A percentile compares a stretch with the other conserved stretches of the same genome.
Conservation (phyloP, 306 rosid species). For the Coriaria nepalensis region DNA sequence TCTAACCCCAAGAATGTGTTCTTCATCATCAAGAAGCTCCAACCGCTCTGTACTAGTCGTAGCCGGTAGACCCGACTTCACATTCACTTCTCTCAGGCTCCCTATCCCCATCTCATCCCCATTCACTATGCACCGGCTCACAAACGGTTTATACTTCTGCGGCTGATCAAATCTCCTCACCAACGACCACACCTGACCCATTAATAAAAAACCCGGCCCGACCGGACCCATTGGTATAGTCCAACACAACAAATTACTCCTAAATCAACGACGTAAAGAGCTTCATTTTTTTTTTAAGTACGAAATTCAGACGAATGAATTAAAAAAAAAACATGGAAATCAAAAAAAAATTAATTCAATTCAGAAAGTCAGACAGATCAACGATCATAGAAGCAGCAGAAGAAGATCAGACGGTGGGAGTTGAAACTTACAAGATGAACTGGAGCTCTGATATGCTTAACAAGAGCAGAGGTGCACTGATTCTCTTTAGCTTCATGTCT, state of each 20-base stretch:
- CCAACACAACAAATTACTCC: too few species aligned
- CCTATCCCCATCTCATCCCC: slow-evolving; percentile 56
- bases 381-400: neutral
- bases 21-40: slow-evolving; percentile 62
- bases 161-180: slow-evolving; percentile 77
- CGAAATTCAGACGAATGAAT: too few species aligned
- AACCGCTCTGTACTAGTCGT: slow-evolving; percentile 67
- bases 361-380: neutral
- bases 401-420: neutral
- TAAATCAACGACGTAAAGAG: too few species aligned
- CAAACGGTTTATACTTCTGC: slow-evolving; percentile 58
- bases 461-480: slow-evolving; percentile 88
- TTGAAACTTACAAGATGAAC: slow-evolving; percentile 52
- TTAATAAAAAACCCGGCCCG: neutral
- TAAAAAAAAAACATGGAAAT: too few species aligned
- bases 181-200: slow-evolving; percentile 56
- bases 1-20: slow-evolving; percentile 52
- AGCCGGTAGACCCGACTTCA: slow-evolving; percentile 74
- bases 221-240: neutral
- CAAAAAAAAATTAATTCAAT: too few species aligned
- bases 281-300: too few species aligned
- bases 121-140: slow-evolving; percentile 47
- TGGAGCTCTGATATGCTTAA: slow-evolving; percentile 80
- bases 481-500: slow-evolving; percentile 51
- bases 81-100: slow-evolving; percentile 66